Evolutionary conservation across 805 yeast genomes (phyloP), one percentile per base, ranked within the genome.

Genomic region (Candida ortonii): DNA sequence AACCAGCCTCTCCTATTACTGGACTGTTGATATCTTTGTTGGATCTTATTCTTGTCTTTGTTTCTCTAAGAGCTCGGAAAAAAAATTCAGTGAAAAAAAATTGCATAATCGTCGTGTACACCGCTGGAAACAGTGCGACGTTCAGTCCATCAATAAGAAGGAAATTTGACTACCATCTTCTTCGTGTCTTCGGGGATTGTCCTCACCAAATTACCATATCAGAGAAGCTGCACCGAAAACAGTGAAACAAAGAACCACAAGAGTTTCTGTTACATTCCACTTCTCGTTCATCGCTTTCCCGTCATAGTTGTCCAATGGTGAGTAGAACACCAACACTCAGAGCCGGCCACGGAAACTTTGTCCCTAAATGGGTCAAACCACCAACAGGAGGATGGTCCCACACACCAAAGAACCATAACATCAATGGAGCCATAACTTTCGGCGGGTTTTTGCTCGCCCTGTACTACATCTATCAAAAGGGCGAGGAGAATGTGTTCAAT

Each of bases 351-450:
- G 41, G 45, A 11, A 34, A 24, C 22, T 52, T 53, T 28, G 48
- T 47, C 16, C 62, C 62, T 11, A 48, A 53, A 38, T 61, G 62
- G 62, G 56, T 58, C 21, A 47, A 41, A 23, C 59, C 74, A 14
- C 76, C 75, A 17, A 49, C 75, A 2, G 80, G 80, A 37, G 80
- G 80, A 31, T 75, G 80, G 80, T 67, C 52, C 53, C 68, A 67
- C 49, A 67, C 69, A 11, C 80, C 80, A 13, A 61, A 58, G 45
- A 75, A 75, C 61, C 68, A 70, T 58, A 62, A 61, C 37, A 43
- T 57, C 16, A 74, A 74, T 51, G 67, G 74, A 7, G 34, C 50
- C 10, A 49, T 65, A 29, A 68, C 67, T 8, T 56, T 64, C 13
- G 62, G 61, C 9, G 71, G 71, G 1, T 57, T 65, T 29, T 55